Conservation (phyloP, 2,329 filamentous ascomycete genomes). For the Diaporthe sp. region DNA sequence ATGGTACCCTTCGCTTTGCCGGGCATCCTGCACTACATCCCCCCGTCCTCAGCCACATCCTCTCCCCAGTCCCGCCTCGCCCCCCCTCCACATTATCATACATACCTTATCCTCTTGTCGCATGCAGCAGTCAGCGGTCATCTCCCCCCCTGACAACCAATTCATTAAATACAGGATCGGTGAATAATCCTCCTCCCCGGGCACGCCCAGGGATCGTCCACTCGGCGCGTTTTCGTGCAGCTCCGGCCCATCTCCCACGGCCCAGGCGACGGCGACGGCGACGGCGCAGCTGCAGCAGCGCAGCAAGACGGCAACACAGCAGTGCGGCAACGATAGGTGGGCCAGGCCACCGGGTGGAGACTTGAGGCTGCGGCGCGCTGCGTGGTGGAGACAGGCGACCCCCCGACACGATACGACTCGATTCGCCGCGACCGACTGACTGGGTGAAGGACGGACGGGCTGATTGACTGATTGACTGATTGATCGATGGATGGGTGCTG, state of each 20-base stretch:
- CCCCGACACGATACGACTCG: slow-evolving; percentile 15
- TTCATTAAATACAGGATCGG: slow-evolving; percentile 2
- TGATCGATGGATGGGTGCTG: slow-evolving; percentile 14
- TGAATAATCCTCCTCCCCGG: neutral
- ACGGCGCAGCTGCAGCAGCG: neutral
- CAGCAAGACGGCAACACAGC: neutral
- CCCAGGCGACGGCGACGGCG: neutral
- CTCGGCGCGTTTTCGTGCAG: slow-evolving; percentile 11
- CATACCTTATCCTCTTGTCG: slow-evolving; percentile 30
- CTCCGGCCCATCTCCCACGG: slow-evolving; percentile 3
- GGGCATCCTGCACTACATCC: slow-evolving; percentile 3
- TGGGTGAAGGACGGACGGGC: neutral
- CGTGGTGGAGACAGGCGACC: slow-evolving; percentile 27
- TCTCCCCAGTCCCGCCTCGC: slow-evolving; percentile 11
- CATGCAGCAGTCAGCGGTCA: slow-evolving; percentile 23
- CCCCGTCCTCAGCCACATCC: slow-evolving; percentile 27
- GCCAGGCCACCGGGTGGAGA: slow-evolving; percentile 25
- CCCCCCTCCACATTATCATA: slow-evolving; percentile 26
- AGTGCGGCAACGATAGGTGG: slow-evolving; percentile 20
- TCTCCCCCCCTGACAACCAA: slow-evolving; percentile 24
- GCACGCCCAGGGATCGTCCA: slow-evolving; percentile 20
- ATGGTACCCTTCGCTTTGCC: slow-evolving; percentile 17
- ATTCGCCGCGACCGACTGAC: slow-evolving; percentile 15
- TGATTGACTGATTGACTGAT: neutral
- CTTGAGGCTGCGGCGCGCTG: slow-evolving; percentile 16